Evolutionary conservation across 495 filamentous ascomycete species (phyloP).

Genomic region (Aspergillus steynii): DNA sequence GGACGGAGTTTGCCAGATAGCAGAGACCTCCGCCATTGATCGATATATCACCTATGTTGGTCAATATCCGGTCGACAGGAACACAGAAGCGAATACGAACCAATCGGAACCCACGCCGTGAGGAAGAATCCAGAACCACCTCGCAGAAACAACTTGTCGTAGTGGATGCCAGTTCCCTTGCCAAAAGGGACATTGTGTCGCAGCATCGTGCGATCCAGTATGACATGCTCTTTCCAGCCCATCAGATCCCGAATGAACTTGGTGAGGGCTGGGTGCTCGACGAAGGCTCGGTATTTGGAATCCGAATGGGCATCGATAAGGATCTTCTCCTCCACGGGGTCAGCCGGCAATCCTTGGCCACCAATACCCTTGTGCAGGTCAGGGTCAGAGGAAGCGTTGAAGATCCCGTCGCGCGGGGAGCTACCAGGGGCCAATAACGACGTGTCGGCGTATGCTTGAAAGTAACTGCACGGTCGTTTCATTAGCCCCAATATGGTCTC

Average conservation of each 20-base stretch:
- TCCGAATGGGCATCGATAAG: conserved; percentile 48
- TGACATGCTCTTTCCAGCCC: conserved; percentile 46
- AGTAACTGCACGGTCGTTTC: conserved; percentile 34
- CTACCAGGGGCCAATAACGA: conserved; percentile 43
- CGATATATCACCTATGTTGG: conserved; percentile 38
- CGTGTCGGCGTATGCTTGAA: conserved; percentile 46
- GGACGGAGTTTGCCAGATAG: conserved; percentile 44
- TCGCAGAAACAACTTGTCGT: conserved; percentile 58
- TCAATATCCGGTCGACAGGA: not conserved
- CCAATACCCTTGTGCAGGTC: conserved; percentile 49
- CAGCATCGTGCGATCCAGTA: conserved; percentile 44
- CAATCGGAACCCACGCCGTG: conserved; percentile 61
- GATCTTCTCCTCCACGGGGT: conserved; percentile 36
- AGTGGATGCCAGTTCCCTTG: conserved; percentile 54
- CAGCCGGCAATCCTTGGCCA: conserved; percentile 37
- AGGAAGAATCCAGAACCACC: conserved; percentile 49
- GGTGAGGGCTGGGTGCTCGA: conserved; percentile 47
- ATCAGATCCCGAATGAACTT: conserved; percentile 49
- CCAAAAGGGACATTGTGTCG: conserved; percentile 56
- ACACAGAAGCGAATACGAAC: conserved; percentile 7
- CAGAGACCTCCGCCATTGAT: conserved; percentile 55
- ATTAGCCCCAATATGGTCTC: not conserved
- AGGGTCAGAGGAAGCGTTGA: conserved; percentile 41
- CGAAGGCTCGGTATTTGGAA: conserved; percentile 48
- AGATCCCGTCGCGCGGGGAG: conserved; percentile 38